phyloP scores from a whole-genome alignment of 169 alveolate species.

The Besnoitia besnoiti region DNA sequence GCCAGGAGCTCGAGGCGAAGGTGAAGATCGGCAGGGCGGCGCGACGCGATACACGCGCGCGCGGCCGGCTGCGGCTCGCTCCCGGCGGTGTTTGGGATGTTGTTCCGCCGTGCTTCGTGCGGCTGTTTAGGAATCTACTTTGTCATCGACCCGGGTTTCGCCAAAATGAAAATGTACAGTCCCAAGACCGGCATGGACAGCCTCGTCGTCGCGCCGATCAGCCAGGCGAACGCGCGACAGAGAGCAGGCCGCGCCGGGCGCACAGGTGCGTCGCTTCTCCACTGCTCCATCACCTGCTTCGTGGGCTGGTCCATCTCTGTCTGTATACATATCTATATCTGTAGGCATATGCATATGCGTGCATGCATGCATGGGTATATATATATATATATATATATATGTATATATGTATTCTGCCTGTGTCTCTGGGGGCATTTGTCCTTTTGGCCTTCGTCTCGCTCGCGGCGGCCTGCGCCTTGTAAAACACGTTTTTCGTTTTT shows the following conservation, averaged over 20 bases:
- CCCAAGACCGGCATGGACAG: conserved; percentile 99
- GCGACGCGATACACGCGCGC: background rate
- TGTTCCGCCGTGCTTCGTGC: background rate
- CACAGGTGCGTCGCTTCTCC: conserved; percentile 89
- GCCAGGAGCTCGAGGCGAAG: background rate
- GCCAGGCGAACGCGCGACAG: conserved; percentile 98
- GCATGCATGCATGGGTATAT: background rate
- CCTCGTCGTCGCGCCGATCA: conserved; percentile 96
- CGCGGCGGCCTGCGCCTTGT: background rate
- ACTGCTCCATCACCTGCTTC: background rate
- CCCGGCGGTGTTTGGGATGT: too few species aligned
- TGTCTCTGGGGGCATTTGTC: background rate
- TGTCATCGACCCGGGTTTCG: conserved; percentile 99
- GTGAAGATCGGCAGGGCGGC: background rate
- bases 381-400: background rate
- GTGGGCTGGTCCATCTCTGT: background rate
- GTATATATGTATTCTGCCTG: background rate
- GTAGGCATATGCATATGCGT: background rate
- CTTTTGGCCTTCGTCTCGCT: background rate
- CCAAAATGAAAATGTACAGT: conserved; percentile 96
- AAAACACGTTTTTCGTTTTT: background rate
- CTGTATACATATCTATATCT: background rate
- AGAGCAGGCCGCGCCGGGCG: conserved; percentile 99
- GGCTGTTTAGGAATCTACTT: conserved; percentile 88
- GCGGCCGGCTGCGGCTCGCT: background rate